A percentile compares a stretch with the other conserved stretches of the same genome.
These are phyloP conservation scores for Mycena floridula DNA, from an alignment of 768 basidiomycete species.

Conservation along the genomic window DNA sequence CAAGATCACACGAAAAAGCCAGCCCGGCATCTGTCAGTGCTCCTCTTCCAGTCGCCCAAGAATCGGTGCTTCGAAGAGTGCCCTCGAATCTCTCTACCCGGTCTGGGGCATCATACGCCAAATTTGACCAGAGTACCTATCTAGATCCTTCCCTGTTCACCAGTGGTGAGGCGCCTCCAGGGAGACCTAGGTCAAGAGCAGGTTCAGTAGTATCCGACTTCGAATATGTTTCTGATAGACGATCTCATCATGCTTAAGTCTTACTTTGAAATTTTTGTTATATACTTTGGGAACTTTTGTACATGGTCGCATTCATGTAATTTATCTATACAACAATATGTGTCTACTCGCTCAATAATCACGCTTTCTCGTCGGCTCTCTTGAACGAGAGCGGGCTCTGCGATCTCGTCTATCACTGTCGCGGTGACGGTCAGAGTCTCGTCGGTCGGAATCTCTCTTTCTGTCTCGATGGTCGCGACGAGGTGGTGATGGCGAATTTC, in stretches of 20 bases:
- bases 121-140: constrained; percentile 46
- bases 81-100: neutral
- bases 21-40: neutral
- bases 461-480: constrained; percentile 21
- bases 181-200: neutral
- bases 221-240: neutral
- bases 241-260: neutral
- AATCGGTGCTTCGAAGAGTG: constrained; percentile 1
- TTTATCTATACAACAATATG: too few species aligned
- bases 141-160: too few species aligned
- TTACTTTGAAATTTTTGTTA: neutral
- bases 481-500: constrained; percentile 44
- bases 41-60: neutral
- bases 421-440: constrained; percentile 20
- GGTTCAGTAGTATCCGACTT: neutral
- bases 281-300: neutral
- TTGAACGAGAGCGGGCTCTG: neutral
- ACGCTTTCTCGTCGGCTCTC: neutral
- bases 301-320: too few species aligned
- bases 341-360: neutral
- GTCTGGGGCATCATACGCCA: neutral
- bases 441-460: constrained; percentile 20
- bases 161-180: too few species aligned
- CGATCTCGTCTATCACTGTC: constrained; percentile 22
- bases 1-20: neutral